These are phyloP conservation scores for Coriaria nepalensis DNA, from an alignment of 306 rosid genomes.

Conservation along the genomic window DNA sequence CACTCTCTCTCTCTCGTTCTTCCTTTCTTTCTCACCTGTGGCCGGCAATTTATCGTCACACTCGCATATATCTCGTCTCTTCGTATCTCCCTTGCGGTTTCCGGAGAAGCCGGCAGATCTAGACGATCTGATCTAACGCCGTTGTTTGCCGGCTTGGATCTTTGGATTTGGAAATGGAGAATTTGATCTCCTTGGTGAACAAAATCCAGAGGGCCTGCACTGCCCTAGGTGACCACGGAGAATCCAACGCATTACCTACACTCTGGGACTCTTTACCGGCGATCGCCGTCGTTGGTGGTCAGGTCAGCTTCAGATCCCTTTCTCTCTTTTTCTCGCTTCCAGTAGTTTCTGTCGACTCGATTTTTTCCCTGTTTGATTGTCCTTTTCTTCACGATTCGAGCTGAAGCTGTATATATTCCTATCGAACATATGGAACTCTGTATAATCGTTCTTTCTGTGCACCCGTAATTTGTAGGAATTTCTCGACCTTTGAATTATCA, in stretches of 20 bases:
- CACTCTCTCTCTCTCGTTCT: slow-evolving; percentile 10
- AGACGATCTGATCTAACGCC: slow-evolving; percentile 20
- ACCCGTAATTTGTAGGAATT: too few relatives aligned
- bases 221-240: slow-evolving; percentile 90
- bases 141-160: slow-evolving; percentile 6
- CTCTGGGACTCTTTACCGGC: slow-evolving; percentile 94
- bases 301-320: slow-evolving; percentile 42
- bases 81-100: slow-evolving; percentile 1
- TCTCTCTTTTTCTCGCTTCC: not conserved
- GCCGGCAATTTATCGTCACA: slow-evolving; percentile 4
- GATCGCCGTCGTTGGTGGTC: slow-evolving; percentile 97
- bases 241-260: slow-evolving; percentile 72
- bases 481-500: too few relatives aligned
- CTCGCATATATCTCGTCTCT: slow-evolving; percentile 11
- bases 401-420: not conserved
- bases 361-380: not conserved
- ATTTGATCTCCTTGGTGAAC: slow-evolving; percentile 72
- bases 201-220: slow-evolving; percentile 95
- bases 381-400: slow-evolving; percentile 1
- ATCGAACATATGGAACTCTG: too few relatives aligned
- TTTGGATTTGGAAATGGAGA: slow-evolving; percentile 42
- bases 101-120: slow-evolving; percentile 24
- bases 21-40: slow-evolving; percentile 11
- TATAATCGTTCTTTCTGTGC: too few relatives aligned
- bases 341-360: not conserved